A percentile compares a stretch with the other conserved stretches of the same genome.
Conservation (phyloP, 2,329 filamentous ascomycete species). For the Hypoxylon sp. region DNA sequence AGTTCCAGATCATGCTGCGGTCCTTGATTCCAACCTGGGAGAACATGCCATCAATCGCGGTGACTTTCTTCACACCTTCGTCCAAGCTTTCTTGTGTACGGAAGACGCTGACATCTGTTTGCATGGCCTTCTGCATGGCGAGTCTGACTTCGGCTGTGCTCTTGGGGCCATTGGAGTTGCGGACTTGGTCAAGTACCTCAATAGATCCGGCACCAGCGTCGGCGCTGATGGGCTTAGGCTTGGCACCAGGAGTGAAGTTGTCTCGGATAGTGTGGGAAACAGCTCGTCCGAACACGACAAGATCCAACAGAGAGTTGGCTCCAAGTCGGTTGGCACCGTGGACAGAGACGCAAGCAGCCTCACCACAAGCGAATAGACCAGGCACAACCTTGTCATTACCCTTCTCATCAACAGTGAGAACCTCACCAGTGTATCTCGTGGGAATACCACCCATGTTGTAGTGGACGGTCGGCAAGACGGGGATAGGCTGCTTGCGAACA, state of each 20-base stretch:
- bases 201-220: slow-evolving; percentile 93
- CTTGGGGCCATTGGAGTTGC: slow-evolving; percentile 86
- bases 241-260: slow-evolving; percentile 86
- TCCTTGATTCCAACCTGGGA: slow-evolving; percentile 93
- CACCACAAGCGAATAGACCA: slow-evolving; percentile 95
- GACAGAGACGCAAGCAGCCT: slow-evolving; percentile 97
- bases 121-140: slow-evolving; percentile 98
- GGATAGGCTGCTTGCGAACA: slow-evolving; percentile 96
- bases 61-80: slow-evolving; percentile 91
- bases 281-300: slow-evolving; percentile 97
- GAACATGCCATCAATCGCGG: slow-evolving; percentile 84
- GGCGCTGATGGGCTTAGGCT: slow-evolving; percentile 82
- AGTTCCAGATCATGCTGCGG: slow-evolving; percentile 99
- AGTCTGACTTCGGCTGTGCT: slow-evolving; percentile 88
- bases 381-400: slow-evolving; percentile 95
- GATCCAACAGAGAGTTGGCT: slow-evolving; percentile 97
- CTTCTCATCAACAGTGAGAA: slow-evolving; percentile 85
- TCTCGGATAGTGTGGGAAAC: slow-evolving; percentile 98
- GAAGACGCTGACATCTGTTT: slow-evolving; percentile 97
- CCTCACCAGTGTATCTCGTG: slow-evolving; percentile 96
- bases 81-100: slow-evolving; percentile 93
- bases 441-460: slow-evolving; percentile 99
- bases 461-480: slow-evolving; percentile 95
- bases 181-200: slow-evolving; percentile 84
- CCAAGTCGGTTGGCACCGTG: slow-evolving; percentile 98